These are phyloP conservation scores for Penicillium lagena DNA, from an alignment of 495 filamentous ascomycete species.

Conservation along the genomic window DNA sequence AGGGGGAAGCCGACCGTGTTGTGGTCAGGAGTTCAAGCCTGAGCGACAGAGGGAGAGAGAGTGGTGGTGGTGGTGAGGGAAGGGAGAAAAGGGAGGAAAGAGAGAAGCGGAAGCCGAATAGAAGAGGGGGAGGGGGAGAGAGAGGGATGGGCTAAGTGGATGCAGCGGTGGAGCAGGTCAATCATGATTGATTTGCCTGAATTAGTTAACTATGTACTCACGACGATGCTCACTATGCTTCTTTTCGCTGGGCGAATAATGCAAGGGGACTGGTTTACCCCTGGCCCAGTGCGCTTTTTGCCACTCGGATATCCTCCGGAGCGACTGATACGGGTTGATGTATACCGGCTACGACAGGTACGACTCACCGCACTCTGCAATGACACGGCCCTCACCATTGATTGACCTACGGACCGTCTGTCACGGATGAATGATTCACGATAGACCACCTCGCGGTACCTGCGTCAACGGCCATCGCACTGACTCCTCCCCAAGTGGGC, in stretches of 20 bases:
- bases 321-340: background rate
- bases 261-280: slow-evolving; percentile 16
- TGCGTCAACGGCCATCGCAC: slow-evolving; percentile 11
- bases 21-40: too few species aligned
- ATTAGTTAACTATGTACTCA: too few species aligned
- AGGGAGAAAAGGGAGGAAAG: background rate
- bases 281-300: slow-evolving; percentile 11
- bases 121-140: background rate
- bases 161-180: slow-evolving; percentile 5
- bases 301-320: background rate
- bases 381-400: too few species aligned
- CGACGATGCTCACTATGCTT: background rate
- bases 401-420: too few species aligned
- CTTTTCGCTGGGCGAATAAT: background rate
- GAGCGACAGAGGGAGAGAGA: too few species aligned
- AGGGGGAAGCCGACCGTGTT: background rate
- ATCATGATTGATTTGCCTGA: too few species aligned
- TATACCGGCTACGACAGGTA: too few species aligned
- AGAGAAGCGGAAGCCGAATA: background rate
- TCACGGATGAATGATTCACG: too few species aligned
- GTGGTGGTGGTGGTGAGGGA: background rate
- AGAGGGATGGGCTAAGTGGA: background rate
- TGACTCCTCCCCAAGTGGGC: slow-evolving; percentile 2
- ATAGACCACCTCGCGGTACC: slow-evolving; percentile 1
- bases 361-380: too few species aligned